phyloP scores from a whole-genome alignment of 352 stramenopile genomes.

The Phytophthora podocarpi region DNA sequence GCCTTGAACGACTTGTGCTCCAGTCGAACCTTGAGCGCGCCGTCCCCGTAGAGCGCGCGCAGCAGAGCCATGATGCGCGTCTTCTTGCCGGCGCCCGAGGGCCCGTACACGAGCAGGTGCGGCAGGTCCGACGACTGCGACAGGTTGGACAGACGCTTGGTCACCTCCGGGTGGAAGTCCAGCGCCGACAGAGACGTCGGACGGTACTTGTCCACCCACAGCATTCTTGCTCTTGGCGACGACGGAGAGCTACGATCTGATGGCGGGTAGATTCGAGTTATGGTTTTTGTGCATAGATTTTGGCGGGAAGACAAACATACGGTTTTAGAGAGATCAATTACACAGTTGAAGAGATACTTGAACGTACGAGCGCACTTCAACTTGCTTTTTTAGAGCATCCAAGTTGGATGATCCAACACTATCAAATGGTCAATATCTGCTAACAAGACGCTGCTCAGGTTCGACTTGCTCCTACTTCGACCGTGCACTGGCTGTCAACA shows the following conservation, averaged over 20 bases:
- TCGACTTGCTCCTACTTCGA: no score
- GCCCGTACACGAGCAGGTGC: constrained; percentile 99
- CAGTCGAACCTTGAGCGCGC: constrained; percentile 90
- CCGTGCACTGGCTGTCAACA: no score
- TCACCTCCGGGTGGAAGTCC: constrained; percentile 95
- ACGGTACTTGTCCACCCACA: constrained; percentile 99
- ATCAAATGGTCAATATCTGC: no score
- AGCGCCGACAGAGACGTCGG: constrained; percentile 92
- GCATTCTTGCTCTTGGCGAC: constrained; percentile 51
- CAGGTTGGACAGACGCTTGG: constrained; percentile 87
- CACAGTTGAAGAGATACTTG: no score
- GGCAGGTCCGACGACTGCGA: constrained; percentile 87
- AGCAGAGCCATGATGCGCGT: constrained; percentile 97
- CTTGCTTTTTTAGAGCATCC: no score
- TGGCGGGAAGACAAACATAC: no score
- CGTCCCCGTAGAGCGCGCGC: constrained; percentile 94
- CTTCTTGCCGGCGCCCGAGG: constrained; percentile 98
- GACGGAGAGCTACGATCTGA: neutral
- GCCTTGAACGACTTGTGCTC: constrained; percentile 95
- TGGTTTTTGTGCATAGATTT: no score
- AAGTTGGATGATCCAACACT: no score
- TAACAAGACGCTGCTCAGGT: no score
- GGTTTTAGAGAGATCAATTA: no score
- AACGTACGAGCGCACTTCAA: no score
- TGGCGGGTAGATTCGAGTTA: constrained; percentile 10